These are phyloP conservation scores for Vicia faba DNA, from an alignment of 306 rosid species.

Conservation along the genomic window DNA sequence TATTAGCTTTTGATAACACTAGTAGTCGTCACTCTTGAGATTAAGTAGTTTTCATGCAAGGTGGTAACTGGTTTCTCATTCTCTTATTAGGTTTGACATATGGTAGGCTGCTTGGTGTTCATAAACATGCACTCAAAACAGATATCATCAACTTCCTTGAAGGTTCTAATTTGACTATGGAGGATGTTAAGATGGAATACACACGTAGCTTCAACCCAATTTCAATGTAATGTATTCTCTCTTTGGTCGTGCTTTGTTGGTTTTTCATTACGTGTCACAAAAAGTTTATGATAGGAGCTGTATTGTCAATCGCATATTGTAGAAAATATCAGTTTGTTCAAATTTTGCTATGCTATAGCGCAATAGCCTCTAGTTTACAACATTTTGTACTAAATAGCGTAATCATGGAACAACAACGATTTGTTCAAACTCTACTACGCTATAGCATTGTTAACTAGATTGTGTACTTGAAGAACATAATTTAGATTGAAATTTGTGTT, in stretches of 20 bases:
- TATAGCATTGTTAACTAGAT: not conserved
- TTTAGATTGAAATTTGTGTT: conserved; percentile 33
- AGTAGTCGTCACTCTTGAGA: conserved; percentile 4
- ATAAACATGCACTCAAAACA: conserved; percentile 59
- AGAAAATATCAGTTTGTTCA: not conserved
- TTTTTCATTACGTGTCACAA: conserved; percentile 3
- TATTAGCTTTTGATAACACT: conserved; percentile 1
- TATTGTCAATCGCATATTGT: not conserved
- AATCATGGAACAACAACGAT: not conserved
- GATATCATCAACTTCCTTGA: conserved; percentile 69
- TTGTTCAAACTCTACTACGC: not conserved
- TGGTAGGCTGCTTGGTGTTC: conserved; percentile 52
- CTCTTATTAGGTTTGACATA: conserved; percentile 51
- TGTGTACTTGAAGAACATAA: conserved; percentile 6
- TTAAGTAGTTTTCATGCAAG: conserved; percentile 18
- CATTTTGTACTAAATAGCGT: not conserved
- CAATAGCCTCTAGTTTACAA: not conserved
- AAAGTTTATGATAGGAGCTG: not conserved
- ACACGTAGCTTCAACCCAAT: conserved; percentile 41
- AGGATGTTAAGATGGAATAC: conserved; percentile 77
- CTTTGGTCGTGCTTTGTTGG: conserved; percentile 22
- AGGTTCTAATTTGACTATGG: conserved; percentile 64
- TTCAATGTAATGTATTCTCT: conserved; percentile 56
- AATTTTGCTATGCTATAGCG: not conserved
- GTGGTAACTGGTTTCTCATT: conserved; percentile 22